These are phyloP conservation scores for Cytidiella melzeri DNA, from an alignment of 768 basidiomycete species.

Conservation along the genomic window DNA sequence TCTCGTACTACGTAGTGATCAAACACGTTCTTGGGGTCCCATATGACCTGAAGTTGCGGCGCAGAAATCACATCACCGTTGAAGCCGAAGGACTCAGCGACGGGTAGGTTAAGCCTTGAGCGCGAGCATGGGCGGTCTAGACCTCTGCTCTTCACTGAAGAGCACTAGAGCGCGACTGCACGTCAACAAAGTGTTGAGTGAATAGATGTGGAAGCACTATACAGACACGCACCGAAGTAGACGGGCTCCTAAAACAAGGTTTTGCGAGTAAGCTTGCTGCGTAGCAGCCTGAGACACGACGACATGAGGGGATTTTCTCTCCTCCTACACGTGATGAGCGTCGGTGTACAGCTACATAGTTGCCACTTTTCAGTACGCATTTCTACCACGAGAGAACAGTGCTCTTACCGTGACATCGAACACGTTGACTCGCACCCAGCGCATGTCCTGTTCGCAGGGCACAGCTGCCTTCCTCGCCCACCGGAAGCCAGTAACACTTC, in stretches of 20 bases:
- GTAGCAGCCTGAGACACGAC: slow-evolving; percentile 94
- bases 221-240: slow-evolving; percentile 72
- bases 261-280: slow-evolving; percentile 90
- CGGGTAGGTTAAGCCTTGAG: slow-evolving; percentile 96
- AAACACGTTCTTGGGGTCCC: no score
- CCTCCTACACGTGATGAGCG: slow-evolving; percentile 99
- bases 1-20: no score
- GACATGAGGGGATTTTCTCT: slow-evolving; percentile 94
- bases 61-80: slow-evolving; percentile 93
- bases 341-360: slow-evolving; percentile 94
- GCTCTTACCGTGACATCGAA: slow-evolving; percentile 87
- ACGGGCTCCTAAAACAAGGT: slow-evolving; percentile 95
- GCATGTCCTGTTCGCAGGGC: slow-evolving; percentile 99
- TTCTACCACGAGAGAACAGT: not conserved
- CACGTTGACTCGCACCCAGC: slow-evolving; percentile 94
- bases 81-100: slow-evolving; percentile 94
- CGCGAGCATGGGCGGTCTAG: slow-evolving; percentile 98
- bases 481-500: slow-evolving; percentile 98
- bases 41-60: slow-evolving; percentile 87
- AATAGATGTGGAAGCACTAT: no score
- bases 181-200: no score
- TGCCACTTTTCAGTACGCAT: no score
- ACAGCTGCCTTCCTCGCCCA: slow-evolving; percentile 97
- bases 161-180: slow-evolving; percentile 95
- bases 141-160: slow-evolving; percentile 90